Base-by-base conservation (phyloP, 2,329 filamentous ascomycete species). In the Alternaria infectoria region DNA sequence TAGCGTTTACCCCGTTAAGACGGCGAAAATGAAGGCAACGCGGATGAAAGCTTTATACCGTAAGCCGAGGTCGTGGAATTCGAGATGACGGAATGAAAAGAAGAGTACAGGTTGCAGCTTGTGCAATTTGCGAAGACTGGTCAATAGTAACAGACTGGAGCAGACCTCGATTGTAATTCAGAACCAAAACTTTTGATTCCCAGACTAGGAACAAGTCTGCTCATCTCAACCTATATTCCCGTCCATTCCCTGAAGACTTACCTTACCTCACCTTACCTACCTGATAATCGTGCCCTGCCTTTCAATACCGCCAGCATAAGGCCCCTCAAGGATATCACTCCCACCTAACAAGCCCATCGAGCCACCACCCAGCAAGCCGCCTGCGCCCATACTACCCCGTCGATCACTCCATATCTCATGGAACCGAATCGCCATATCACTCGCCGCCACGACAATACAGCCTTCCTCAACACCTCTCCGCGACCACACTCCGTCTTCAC, bases 401-500 rank as follows among this genome's bases (percentile, higher is more conserved):
- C 63, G 90, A 69, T 87, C 86, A n/a, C 87, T 86, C 96, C 94
- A 98, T 11, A 99, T 89, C 81, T 98, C 94, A 79, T 98, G 93
- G 74, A 98, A 98, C 76, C 96, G 96, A 79, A 98, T 91, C 71
- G 89, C 96, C 76, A 93, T 90, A 80, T 98, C 94, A 75, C 93
- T 97, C 46, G 93, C 91, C 15, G 94, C 95, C 57, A 99, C 91
- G 17, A 97, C 91, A 69, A 99, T 90, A 76, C 93, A 97, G 0
- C 92, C 93, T 71, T 95, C 92, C 68, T 88, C 86, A 6, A 85
- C 82, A 0, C 87, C 89, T 19, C 88, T 84, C 54, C 82, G 83
- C 66, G 84, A 84, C 79, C 84, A 86, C 50, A 83, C 81, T n/a
- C 84, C 84, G 60, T 86, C 86, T 74, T 89, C 83, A 71, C 81